phyloP scores from a whole-genome alignment of 768 basidiomycete genomes.

The Hemileccinum rubropunctum region DNA sequence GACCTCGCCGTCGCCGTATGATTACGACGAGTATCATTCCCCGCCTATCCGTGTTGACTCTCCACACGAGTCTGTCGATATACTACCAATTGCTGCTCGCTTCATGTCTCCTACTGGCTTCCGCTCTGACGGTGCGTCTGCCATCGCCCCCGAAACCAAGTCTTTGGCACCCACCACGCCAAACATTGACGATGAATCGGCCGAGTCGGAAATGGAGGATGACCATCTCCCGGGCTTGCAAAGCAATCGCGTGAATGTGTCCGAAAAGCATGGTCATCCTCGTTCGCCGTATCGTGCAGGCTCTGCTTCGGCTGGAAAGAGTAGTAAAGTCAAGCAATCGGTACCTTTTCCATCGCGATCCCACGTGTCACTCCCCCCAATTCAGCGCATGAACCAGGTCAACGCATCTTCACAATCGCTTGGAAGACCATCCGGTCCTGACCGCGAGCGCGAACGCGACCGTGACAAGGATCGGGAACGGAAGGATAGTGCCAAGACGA shows the following conservation, averaged over 20 bases:
- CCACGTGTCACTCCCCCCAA: constrained; percentile 73
- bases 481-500: constrained; percentile 40
- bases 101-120: constrained; percentile 73
- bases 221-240: constrained; percentile 41
- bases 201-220: constrained; percentile 68
- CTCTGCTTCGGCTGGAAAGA: constrained; percentile 40
- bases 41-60: constrained; percentile 50
- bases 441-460: constrained; percentile 39
- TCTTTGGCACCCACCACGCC: constrained; percentile 47
- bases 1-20: constrained; percentile 53
- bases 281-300: constrained; percentile 71
- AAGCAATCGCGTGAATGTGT: constrained; percentile 20
- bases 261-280: constrained; percentile 63
- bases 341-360: constrained; percentile 81
- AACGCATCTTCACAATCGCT: constrained; percentile 71
- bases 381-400: constrained; percentile 48
- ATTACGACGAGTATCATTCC: constrained; percentile 60
- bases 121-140: constrained; percentile 45
- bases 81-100: constrained; percentile 84
- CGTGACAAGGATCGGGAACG: constrained; percentile 46
- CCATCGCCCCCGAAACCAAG: constrained; percentile 43
- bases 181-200: constrained; percentile 71
- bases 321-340: constrained; percentile 40
- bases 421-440: constrained; percentile 62
- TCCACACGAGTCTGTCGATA: constrained; percentile 66